Base-by-base conservation (phyloP, 176 grass and related monocot genomes). In the Cocos nucifera region DNA sequence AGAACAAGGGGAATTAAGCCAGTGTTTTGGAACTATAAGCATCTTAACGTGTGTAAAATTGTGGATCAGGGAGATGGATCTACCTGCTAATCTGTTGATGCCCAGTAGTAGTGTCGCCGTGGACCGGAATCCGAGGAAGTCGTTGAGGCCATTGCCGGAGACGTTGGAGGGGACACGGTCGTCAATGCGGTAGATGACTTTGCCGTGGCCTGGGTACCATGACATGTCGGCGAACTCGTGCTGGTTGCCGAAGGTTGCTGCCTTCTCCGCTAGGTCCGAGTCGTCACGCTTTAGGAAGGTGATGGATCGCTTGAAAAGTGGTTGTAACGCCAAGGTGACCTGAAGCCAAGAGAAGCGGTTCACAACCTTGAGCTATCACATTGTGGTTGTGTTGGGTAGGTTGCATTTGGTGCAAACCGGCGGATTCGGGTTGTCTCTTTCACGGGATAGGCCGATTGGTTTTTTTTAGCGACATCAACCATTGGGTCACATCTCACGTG, bases 101-200 rank as follows among this genome's bases (percentile, higher is more conserved):
- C 15, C 14, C 54, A 73, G 39, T 5, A 54, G 15, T 9, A 75
- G 16, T 1, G 69, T 64, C 4, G 75, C 59, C 4, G 60, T 82
- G 2, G 79, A 17, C 1, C 66, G 78, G 51, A 87, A 87, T 0
- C 84, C 84, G 3, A 82, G 21, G 71, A 70, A 87, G 10, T 82
- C 70, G 6, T 24, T 74, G 60, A 64, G 50, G 30, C 84, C 84
- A 4, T 71, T 54, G 50, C 84, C 84, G 23, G 75, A 59, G 6
- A 77, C 52, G 32, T 78, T 54, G 53, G 29, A 23, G n/a, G 79
- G 64, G 2, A 87, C 70, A 6, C 84, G 79, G 26, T 72, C 65
- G n/a, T 87, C 84, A 5, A 66, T 32, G 9, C 84, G 70, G 61
- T 82, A 87, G 2, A 78, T n/a, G 18, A 73, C 79, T 52, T 54